phyloP scores from a whole-genome alignment of 257 asterid genomes.

The Solanum habrochaites region DNA sequence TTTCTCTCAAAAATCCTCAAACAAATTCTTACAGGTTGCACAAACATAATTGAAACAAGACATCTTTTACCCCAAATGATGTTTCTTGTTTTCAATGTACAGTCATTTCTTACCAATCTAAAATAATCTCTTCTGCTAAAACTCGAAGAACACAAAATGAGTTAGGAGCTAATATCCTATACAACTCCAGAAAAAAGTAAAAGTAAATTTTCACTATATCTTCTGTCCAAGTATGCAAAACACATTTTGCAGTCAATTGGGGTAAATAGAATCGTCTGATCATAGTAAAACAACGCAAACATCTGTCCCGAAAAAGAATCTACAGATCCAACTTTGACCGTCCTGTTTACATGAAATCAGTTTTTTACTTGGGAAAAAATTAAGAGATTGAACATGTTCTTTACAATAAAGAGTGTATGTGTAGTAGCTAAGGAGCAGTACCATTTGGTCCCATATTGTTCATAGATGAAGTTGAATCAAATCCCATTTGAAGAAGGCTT shows the following conservation, averaged over 20 bases:
- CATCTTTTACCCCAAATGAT: slow-evolving; percentile 18
- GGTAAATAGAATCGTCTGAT: slow-evolving; percentile 10
- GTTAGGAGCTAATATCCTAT: slow-evolving; percentile 55
- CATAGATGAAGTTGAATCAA: slow-evolving; percentile 36
- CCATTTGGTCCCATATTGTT: slow-evolving; percentile 58
- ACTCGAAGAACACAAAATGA: slow-evolving; percentile 51
- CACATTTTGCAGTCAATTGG: slow-evolving; percentile 20
- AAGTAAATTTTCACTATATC: slow-evolving; percentile 11
- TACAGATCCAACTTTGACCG: slow-evolving; percentile 40
- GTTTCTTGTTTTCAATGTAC: slow-evolving; percentile 22
- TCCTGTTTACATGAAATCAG: slow-evolving; percentile 19
- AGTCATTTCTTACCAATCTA: slow-evolving; percentile 25
- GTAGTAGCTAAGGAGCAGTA: slow-evolving; percentile 3
- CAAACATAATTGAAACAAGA: slow-evolving; percentile 26
- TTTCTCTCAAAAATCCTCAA: not conserved
- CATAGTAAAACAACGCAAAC: slow-evolving; percentile 5
- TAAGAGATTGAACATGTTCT: not conserved
- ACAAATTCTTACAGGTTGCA: not conserved
- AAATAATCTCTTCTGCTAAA: slow-evolving; percentile 61
- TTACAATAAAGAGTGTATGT: not conserved
- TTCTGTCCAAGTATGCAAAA: slow-evolving; percentile 10
- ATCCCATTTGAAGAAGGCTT: slow-evolving; percentile 59
- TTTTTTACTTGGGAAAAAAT: not conserved
- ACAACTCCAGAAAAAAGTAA: slow-evolving; percentile 23
- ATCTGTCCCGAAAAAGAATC: slow-evolving; percentile 1